These are phyloP conservation scores for Backusella macrospora DNA, from an alignment of 192 early-diverging fungal genomes.

Conservation along the genomic window DNA sequence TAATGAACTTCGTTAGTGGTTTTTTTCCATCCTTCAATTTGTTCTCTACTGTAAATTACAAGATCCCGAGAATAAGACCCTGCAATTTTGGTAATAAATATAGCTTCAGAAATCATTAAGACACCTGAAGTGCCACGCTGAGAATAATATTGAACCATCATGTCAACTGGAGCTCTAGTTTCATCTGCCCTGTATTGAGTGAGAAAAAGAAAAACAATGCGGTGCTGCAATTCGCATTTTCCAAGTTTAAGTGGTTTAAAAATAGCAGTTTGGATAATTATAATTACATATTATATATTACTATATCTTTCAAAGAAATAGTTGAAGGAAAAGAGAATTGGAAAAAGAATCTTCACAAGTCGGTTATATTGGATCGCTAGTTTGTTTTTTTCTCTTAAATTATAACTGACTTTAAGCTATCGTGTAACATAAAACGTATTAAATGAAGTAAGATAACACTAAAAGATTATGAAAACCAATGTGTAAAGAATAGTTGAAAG, in stretches of 20 bases:
- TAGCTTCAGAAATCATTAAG: slow-evolving; percentile 33
- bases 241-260: slow-evolving; percentile 29
- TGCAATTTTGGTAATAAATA: slow-evolving; percentile 14
- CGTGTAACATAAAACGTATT: too few relatives aligned
- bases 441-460: too few relatives aligned
- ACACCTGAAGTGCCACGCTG: slow-evolving; percentile 28
- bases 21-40: slow-evolving; percentile 52
- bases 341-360: background rate
- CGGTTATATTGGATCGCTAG: too few relatives aligned
- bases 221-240: slow-evolving; percentile 17
- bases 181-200: slow-evolving; percentile 19
- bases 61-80: slow-evolving; percentile 28
- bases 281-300: background rate
- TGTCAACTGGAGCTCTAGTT: slow-evolving; percentile 1
- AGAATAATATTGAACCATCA: slow-evolving; percentile 23
- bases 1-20: slow-evolving; percentile 57
- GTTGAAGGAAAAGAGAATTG: background rate
- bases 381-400: too few relatives aligned
- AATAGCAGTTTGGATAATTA: background rate
- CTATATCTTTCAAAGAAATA: background rate
- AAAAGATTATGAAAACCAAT: too few relatives aligned
- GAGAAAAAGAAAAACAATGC: slow-evolving; percentile 24
- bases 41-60: slow-evolving; percentile 43
- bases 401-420: too few relatives aligned
- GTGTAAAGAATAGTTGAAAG: too few relatives aligned